A percentile compares a stretch with the other conserved stretches of the same genome.
Conservation (phyloP, 768 basidiomycete species). For the Hysterangium stoloniferum region DNA sequence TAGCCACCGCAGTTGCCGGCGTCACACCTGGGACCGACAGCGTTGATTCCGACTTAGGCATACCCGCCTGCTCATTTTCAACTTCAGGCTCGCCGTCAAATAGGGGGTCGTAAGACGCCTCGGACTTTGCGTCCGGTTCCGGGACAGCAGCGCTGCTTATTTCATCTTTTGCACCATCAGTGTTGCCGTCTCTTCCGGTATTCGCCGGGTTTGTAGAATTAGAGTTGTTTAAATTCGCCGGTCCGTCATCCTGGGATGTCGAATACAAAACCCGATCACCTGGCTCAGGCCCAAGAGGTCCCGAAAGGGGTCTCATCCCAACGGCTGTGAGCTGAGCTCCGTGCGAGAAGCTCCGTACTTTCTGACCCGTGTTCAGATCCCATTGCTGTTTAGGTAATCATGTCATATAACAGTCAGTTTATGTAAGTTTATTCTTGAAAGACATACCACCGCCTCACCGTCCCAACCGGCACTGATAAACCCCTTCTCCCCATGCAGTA, state of each 20-base stretch:
- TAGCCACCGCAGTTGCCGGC: neutral
- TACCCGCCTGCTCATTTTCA: slow-evolving; percentile 28
- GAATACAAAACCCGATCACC: slow-evolving; percentile 21
- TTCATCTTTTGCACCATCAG: no score
- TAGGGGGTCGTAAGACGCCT: slow-evolving; percentile 78
- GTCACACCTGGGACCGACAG: neutral
- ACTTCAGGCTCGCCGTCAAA: slow-evolving; percentile 81
- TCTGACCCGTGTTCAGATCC: slow-evolving; percentile 90
- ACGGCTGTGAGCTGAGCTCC: slow-evolving; percentile 79
- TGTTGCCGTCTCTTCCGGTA: no score
- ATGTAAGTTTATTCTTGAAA: no score
- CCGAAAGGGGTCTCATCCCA: slow-evolving; percentile 56
- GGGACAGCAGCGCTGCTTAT: neutral
- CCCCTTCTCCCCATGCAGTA: slow-evolving; percentile 76
- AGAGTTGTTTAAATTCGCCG: no score
- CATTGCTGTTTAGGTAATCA: slow-evolving; percentile 63
- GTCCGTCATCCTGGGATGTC: slow-evolving; percentile 22
- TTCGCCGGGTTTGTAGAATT: no score
- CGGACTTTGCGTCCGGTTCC: slow-evolving; percentile 54
- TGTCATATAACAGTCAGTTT: slow-evolving; percentile 13
- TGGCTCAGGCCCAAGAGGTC: slow-evolving; percentile 19
- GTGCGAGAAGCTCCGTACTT: slow-evolving; percentile 71
- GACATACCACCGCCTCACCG: slow-evolving; percentile 72
- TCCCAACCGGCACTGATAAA: slow-evolving; percentile 95
- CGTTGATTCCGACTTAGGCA: slow-evolving; percentile 10